Conservation (phyloP, 2,329 filamentous ascomycete species). For the Arachnomyces sp. region DNA sequence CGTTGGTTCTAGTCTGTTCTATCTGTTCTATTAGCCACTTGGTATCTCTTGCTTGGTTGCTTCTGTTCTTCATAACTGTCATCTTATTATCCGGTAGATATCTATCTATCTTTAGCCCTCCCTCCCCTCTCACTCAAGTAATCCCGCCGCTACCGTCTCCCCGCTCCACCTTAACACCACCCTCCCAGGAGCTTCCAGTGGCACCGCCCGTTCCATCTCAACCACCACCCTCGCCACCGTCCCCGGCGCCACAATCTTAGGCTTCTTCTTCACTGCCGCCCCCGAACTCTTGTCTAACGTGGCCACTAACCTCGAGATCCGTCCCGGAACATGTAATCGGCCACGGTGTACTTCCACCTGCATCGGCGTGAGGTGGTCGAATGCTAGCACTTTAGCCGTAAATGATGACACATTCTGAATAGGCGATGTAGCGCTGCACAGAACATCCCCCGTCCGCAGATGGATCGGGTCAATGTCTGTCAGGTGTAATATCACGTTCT, state of each 20-base stretch:
- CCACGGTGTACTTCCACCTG: constrained; percentile 82
- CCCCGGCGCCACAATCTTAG: constrained; percentile 72
- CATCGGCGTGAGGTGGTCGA: constrained; percentile 84
- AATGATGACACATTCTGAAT: constrained; percentile 66
- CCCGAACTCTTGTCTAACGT: constrained; percentile 72
- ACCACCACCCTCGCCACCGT: constrained; percentile 69
- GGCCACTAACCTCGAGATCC: constrained; percentile 62
- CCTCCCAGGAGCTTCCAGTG: constrained; percentile 69
- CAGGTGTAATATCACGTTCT: constrained; percentile 78
- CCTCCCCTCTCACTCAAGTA: constrained; percentile 57
- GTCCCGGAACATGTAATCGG: constrained; percentile 67
- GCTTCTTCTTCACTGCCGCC: constrained; percentile 69
- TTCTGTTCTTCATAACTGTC: too few species aligned
- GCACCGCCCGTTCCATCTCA: constrained; percentile 63
- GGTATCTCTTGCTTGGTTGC: constrained; percentile 1
- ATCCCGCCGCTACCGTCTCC: constrained; percentile 76
- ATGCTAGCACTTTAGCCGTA: constrained; percentile 75
- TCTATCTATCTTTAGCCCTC: too few species aligned
- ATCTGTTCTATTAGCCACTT: not conserved
- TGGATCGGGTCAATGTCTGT: constrained; percentile 77
- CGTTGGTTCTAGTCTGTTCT: too few species aligned
- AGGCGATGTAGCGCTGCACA: constrained; percentile 62
- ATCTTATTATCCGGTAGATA: too few species aligned
- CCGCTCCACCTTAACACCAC: constrained; percentile 75
- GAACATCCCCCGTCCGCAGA: constrained; percentile 72